Conservation (phyloP, 345 rosid genomes). For the Clausena lansium region DNA sequence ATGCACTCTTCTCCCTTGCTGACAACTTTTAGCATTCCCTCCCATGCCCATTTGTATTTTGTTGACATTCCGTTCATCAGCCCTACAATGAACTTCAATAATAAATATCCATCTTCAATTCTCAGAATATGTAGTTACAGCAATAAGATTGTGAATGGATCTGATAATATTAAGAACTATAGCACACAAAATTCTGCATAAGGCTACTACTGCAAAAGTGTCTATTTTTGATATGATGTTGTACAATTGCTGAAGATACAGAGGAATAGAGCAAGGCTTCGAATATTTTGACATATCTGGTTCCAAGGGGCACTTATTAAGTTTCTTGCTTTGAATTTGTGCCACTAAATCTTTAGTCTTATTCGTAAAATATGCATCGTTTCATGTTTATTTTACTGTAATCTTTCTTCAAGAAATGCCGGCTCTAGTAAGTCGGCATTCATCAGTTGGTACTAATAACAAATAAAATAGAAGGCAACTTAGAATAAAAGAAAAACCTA, state of each 20-base stretch:
- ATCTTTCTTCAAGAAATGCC: not conserved
- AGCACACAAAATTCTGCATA: not conserved
- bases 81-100: conserved; percentile 48
- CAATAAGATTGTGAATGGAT: not conserved
- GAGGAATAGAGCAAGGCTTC: too few relatives aligned
- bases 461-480: not conserved
- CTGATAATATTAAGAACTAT: not conserved
- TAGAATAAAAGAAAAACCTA: not conserved
- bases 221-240: not conserved
- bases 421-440: not conserved
- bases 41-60: conserved; percentile 99
- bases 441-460: not conserved
- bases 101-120: conserved; percentile 6
- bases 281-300: not conserved
- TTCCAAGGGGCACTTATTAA: not conserved
- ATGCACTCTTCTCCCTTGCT: conserved; percentile 98
- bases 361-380: not conserved
- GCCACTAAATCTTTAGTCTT: not conserved
- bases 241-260: too few relatives aligned
- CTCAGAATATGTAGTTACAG: conserved; percentile 4
- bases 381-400: not conserved
- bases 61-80: conserved; percentile 99
- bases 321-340: not conserved
- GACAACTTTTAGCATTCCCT: conserved; percentile 76
- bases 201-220: not conserved